phyloP scores from a whole-genome alignment of 768 basidiomycete genomes.

The Naematelia aurantialba region DNA sequence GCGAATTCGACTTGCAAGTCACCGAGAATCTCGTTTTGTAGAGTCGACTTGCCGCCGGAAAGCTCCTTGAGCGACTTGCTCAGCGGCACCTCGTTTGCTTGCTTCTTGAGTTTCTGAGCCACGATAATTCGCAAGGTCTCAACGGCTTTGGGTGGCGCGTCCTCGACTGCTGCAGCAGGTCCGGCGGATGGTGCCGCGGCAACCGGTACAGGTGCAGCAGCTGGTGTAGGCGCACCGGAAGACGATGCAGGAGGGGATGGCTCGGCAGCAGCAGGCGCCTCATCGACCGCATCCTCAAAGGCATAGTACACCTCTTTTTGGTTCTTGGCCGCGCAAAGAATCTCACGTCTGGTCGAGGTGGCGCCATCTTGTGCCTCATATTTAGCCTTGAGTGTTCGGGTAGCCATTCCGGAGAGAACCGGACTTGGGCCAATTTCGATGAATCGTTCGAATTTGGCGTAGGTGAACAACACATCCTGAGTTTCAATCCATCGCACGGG shows the following conservation, averaged over 20 bases:
- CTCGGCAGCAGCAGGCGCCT: conserved; percentile 44
- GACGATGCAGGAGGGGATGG: conserved; percentile 51
- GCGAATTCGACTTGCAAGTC: conserved; percentile 93
- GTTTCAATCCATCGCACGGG: conserved; percentile 99
- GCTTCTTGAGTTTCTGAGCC: conserved; percentile 98
- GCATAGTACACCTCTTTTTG: conserved; percentile 96
- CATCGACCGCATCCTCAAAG: conserved; percentile 79
- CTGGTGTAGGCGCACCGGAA: conserved; percentile 52
- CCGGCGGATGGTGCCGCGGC: conserved; percentile 54
- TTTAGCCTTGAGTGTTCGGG: conserved; percentile 56
- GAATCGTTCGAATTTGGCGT: conserved; percentile 83
- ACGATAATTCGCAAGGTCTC: conserved; percentile 85
- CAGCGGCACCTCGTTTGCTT: conserved; percentile 77
- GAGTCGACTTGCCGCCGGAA: conserved; percentile 94
- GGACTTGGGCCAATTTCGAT: conserved; percentile 96
- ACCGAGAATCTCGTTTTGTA: conserved; percentile 97
- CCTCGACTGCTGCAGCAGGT: conserved; percentile 72
- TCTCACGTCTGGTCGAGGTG: conserved; percentile 67
- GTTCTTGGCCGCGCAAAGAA: conserved; percentile 93
- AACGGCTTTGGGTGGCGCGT: conserved; percentile 82
- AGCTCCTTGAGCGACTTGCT: conserved; percentile 97
- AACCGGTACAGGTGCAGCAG: conserved; percentile 51
- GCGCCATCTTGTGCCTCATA: conserved; percentile 89
- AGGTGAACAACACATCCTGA: conserved; percentile 84
- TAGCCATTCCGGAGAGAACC: conserved; percentile 66